phyloP scores from a whole-genome alignment of 73 alveolate species.

The Uronychia setigera region DNA sequence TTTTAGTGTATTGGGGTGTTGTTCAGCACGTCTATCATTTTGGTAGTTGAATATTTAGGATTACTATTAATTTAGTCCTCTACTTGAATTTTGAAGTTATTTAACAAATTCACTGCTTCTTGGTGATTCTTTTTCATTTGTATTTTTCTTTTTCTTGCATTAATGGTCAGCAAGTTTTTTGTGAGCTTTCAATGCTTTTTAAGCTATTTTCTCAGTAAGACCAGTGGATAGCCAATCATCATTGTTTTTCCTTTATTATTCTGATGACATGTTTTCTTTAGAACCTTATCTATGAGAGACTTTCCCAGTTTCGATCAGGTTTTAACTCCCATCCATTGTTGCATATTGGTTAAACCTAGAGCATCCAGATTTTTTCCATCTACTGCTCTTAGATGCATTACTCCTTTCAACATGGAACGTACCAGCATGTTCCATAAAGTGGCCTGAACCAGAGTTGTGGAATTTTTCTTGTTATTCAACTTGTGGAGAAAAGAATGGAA shows the following conservation, averaged over 20 bases:
- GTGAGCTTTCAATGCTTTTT: background rate
- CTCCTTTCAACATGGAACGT: no score
- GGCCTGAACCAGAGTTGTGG: no score
- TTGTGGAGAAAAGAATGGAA: no score
- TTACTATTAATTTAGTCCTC: no score
- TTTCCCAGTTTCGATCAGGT: background rate
- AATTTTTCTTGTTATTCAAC: no score
- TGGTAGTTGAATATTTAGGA: no score
- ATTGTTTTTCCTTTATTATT: background rate
- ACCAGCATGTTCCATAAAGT: no score
- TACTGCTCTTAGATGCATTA: no score
- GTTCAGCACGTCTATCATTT: no score
- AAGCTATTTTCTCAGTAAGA: background rate
- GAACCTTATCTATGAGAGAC: background rate
- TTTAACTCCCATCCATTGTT: background rate
- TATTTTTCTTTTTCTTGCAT: background rate
- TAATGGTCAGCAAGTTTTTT: background rate
- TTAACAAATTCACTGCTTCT: background rate
- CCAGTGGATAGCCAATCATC: background rate
- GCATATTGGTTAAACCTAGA: background rate
- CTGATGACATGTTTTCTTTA: background rate
- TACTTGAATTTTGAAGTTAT: no score
- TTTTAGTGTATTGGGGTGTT: no score
- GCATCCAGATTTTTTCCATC: background rate
- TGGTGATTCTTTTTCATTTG: background rate